These are phyloP conservation scores for Tetrahymena thermophila DNA, from an alignment of 73 alveolate species.

Conservation along the genomic window DNA sequence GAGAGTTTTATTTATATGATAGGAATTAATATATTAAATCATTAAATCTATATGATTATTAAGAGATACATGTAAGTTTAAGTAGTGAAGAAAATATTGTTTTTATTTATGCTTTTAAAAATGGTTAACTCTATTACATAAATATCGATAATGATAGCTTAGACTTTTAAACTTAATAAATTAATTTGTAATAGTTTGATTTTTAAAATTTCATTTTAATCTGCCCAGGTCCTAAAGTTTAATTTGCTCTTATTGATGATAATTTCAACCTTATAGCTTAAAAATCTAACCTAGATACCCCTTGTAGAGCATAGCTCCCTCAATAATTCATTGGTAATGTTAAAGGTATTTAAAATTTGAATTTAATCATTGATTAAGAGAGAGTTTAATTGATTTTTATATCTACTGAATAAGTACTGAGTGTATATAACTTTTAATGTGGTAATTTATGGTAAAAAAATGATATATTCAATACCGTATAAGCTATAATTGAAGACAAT, in stretches of 20 bases:
- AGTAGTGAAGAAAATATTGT: neutral
- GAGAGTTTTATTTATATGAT: neutral
- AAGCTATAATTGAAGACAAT: neutral
- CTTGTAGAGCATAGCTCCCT: neutral
- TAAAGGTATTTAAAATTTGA: neutral
- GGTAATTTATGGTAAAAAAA: neutral
- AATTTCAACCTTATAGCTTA: neutral
- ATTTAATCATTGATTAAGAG: neutral
- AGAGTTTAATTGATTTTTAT: neutral
- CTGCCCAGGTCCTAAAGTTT: neutral
- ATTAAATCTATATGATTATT: neutral
- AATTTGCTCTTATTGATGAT: neutral
- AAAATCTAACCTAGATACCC: neutral
- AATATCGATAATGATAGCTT: neutral
- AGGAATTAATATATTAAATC: neutral
- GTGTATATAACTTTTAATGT: neutral
- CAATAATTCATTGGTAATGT: neutral
- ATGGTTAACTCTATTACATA: neutral
- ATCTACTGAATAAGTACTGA: neutral
- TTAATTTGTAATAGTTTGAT: neutral
- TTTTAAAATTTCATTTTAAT: neutral
- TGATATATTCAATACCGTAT: neutral
- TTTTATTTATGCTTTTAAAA: neutral
- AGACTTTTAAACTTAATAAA: neutral
- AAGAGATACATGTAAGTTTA: neutral